Percentiles rank a stretch among this genome's conserved stretches.
Evolutionary conservation across 805 yeast genomes (phyloP).

Genomic region (Wickerhamiella siamensis): DNA sequence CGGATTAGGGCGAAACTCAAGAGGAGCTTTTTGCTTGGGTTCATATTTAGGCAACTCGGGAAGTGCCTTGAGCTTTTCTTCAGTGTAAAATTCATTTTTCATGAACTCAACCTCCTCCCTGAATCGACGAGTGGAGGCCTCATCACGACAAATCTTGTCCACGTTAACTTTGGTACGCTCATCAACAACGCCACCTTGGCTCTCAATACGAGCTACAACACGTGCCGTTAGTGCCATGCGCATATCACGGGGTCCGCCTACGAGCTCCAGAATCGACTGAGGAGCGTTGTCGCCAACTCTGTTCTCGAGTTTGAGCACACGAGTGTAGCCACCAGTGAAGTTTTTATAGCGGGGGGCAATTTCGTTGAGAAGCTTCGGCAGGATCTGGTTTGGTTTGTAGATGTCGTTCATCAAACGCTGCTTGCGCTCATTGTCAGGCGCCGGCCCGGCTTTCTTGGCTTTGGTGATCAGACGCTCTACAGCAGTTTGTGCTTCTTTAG

Average conservation of each 20-base stretch:
- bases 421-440: conserved; percentile 3
- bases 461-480: conserved; percentile 52
- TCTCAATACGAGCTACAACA: conserved; percentile 64
- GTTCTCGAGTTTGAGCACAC: conserved; percentile 71
- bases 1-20: not conserved
- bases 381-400: conserved; percentile 31
- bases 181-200: conserved; percentile 42
- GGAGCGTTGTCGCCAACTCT: conserved; percentile 83
- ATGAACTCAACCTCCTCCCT: conserved; percentile 46
- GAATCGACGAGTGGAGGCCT: conserved; percentile 41
- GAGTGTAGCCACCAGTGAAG: conserved; percentile 71
- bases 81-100: conserved; percentile 29
- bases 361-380: conserved; percentile 55
- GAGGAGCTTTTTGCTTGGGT: conserved; percentile 5
- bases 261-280: conserved; percentile 75
- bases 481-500: conserved; percentile 49
- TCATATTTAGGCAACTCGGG: conserved; percentile 19
- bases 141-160: conserved; percentile 33
- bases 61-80: conserved; percentile 1
- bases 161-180: conserved; percentile 43
- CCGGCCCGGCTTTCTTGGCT: conserved; percentile 22
- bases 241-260: conserved; percentile 60
- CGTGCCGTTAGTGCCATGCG: conserved; percentile 68
- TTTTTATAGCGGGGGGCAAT: conserved; percentile 47
- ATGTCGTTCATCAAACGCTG: conserved; percentile 13